Evolutionary conservation across 2,329 filamentous ascomycete genomes (phyloP).

Genomic region (Epichloe scottii): DNA sequence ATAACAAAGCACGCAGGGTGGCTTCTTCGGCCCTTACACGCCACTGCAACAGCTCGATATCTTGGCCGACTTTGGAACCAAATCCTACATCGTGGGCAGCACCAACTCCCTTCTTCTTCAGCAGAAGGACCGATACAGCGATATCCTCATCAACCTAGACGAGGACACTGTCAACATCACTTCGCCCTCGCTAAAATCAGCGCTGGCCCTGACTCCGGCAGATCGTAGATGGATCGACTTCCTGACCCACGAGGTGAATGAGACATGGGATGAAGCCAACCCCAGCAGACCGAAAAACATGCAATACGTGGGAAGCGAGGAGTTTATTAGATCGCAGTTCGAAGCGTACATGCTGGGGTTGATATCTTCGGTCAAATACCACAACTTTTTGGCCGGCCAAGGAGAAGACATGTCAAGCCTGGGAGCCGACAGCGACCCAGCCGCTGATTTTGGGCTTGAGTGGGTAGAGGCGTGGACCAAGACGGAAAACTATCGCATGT

Average conservation of each 20-base stretch:
- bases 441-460: conserved; percentile 67
- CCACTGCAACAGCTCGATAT: conserved; percentile 91
- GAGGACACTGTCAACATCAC: conserved; percentile 76
- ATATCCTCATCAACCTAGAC: conserved; percentile 92
- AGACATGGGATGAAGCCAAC: conserved; percentile 92
- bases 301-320: conserved; percentile 89
- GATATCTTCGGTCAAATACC: conserved; percentile 81
- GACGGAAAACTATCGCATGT: conserved; percentile 87
- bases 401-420: conserved; percentile 56
- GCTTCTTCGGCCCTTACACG: conserved; percentile 92
- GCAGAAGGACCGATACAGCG: conserved; percentile 90
- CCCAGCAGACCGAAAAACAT: conserved; percentile 84
- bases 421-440: conserved; percentile 71
- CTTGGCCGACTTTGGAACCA: conserved; percentile 84
- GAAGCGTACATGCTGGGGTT: conserved; percentile 91
- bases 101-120: conserved; percentile 90
- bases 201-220: conserved; percentile 67
- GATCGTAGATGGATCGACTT: conserved; percentile 96
- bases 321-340: conserved; percentile 93
- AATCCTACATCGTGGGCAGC: conserved; percentile 93
- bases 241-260: conserved; percentile 81
- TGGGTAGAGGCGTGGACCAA: conserved; percentile 80
- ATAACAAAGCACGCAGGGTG: conserved; percentile 44
- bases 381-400: conserved; percentile 55
- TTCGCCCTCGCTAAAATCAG: conserved; percentile 62